Conservation (phyloP, 2,329 filamentous ascomycete species). For the Alternaria sp. region DNA sequence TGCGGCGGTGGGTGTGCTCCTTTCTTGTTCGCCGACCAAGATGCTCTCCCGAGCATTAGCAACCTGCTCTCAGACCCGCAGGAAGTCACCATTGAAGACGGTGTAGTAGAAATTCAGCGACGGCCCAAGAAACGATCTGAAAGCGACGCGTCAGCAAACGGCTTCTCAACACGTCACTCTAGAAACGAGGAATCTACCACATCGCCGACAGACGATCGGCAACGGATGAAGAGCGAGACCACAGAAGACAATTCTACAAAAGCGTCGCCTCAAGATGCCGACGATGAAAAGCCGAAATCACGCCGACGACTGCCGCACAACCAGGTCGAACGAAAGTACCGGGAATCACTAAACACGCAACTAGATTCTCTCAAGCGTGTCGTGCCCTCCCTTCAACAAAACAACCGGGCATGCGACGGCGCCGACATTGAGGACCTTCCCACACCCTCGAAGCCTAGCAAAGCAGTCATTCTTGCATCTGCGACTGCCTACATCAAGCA, state of each 20-base stretch:
- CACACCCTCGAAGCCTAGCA: conserved; percentile 53
- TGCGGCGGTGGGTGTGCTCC: conserved; percentile 53
- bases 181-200: conserved; percentile 27
- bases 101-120: conserved; percentile 49
- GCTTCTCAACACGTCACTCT: conserved; percentile 44
- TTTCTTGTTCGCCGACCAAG: conserved; percentile 50
- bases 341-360: conserved; percentile 57
- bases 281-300: conserved; percentile 44
- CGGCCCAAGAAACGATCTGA: conserved; percentile 49
- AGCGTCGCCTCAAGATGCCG: conserved; percentile 28
- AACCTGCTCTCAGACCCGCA: conserved; percentile 40
- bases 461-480: conserved; percentile 57
- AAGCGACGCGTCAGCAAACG: conserved; percentile 40
- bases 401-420: conserved; percentile 44
- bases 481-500: conserved; percentile 58
- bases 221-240: conserved; percentile 45
- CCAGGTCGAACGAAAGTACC: conserved; percentile 58
- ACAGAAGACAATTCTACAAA: conserved; percentile 39
- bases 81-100: conserved; percentile 46
- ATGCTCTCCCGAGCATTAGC: conserved; percentile 42
- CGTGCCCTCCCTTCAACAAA: conserved; percentile 52
- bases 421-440: conserved; percentile 56
- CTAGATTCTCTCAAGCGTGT: conserved; percentile 53
- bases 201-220: conserved; percentile 25
- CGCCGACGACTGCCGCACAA: conserved; percentile 53